Evolutionary conservation across 2,329 filamentous ascomycete species (phyloP).

Genomic region (Sclerotinia nivalis): DNA sequence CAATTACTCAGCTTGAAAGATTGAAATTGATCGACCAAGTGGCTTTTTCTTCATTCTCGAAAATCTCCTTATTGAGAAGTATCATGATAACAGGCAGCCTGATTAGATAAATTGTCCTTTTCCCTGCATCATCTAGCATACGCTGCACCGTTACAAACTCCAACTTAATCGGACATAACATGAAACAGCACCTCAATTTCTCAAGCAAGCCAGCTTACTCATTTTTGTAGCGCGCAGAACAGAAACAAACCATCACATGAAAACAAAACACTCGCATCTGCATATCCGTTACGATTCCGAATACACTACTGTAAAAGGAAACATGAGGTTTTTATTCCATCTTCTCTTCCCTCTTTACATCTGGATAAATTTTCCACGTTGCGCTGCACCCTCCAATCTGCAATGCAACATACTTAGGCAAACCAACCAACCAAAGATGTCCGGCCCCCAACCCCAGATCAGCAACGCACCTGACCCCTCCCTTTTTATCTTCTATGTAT

Average conservation of each 20-base stretch:
- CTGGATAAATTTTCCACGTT: slow-evolving; percentile 20
- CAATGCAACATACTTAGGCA: slow-evolving; percentile 5
- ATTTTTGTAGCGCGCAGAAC: background rate
- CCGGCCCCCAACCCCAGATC: slow-evolving; percentile 20
- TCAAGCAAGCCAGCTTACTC: slow-evolving; percentile 14
- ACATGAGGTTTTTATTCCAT: slow-evolving; percentile 5
- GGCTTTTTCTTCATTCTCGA: slow-evolving; percentile 13
- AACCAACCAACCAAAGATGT: slow-evolving; percentile 9
- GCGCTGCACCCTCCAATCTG: slow-evolving; percentile 16
- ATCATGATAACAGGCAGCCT: background rate
- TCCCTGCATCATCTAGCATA: background rate
- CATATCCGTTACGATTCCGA: slow-evolving; percentile 4
- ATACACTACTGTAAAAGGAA: background rate
- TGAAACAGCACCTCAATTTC: slow-evolving; percentile 1
- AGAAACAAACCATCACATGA: background rate
- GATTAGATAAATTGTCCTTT: background rate
- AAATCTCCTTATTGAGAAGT: background rate
- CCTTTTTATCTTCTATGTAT: background rate
- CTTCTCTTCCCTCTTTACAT: slow-evolving; percentile 2
- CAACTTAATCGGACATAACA: background rate
- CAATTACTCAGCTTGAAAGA: slow-evolving; percentile 12
- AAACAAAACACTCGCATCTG: slow-evolving; percentile 4
- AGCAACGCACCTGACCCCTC: background rate
- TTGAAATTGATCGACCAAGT: slow-evolving; percentile 14
- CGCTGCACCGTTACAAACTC: background rate